Conservation (phyloP, 768 basidiomycete species). For the Xerocomellus intermedius region DNA sequence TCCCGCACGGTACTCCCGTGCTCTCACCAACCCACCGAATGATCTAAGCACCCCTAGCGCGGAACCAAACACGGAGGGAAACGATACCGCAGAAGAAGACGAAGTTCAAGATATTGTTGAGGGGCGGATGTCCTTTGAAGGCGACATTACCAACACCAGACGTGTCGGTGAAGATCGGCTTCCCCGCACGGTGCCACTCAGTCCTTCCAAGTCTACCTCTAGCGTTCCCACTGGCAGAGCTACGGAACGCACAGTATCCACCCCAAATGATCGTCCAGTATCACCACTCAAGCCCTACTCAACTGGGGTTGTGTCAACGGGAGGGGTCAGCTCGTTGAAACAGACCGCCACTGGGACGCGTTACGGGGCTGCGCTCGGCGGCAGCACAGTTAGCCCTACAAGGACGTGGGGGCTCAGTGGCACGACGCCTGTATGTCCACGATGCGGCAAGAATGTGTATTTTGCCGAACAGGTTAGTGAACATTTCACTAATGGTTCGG, state of each 20-base stretch:
- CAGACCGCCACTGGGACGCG: slow-evolving; percentile 60
- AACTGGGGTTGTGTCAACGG: slow-evolving; percentile 17
- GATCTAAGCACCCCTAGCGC: slow-evolving; percentile 6
- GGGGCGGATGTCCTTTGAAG: slow-evolving; percentile 22
- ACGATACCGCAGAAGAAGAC: slow-evolving; percentile 27
- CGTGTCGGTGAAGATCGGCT: slow-evolving; percentile 45
- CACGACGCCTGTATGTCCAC: slow-evolving; percentile 61
- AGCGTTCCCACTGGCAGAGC: slow-evolving; percentile 3
- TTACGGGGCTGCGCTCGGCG: slow-evolving; percentile 57
- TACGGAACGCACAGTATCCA: not conserved
- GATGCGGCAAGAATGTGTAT: slow-evolving; percentile 75
- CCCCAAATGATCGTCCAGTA: slow-evolving; percentile 19
- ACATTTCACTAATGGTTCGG: not conserved
- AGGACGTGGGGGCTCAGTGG: slow-evolving; percentile 51
- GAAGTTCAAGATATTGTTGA: slow-evolving; percentile 31
- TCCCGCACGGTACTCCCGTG: slow-evolving; percentile 36
- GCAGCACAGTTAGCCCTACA: slow-evolving; percentile 40
- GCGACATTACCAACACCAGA: slow-evolving; percentile 44
- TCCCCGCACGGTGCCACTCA: slow-evolving; percentile 55
- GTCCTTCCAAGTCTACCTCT: slow-evolving; percentile 30
- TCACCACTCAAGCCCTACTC: slow-evolving; percentile 26
- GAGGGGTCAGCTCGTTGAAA: slow-evolving; percentile 31
- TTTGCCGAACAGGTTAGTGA: slow-evolving; percentile 74
- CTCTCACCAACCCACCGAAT: slow-evolving; percentile 10
- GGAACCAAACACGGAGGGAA: slow-evolving; percentile 21